Evolutionary conservation across 2,329 filamentous ascomycete species (phyloP), one percentile per base, ranked within the genome.

Genomic region (Corinectria fuckeliana): DNA sequence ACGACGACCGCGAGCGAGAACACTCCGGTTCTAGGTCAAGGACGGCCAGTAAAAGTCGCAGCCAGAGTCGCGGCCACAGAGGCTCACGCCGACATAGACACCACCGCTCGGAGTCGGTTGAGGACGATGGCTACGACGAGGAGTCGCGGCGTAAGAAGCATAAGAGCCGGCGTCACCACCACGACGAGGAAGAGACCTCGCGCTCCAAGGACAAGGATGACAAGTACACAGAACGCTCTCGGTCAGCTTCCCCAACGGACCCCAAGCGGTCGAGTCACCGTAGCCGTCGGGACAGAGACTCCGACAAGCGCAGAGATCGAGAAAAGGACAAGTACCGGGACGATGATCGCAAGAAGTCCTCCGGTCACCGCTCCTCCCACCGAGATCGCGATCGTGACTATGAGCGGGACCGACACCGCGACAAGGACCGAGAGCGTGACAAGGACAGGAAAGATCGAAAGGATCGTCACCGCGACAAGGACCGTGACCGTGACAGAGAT

Each of bases 161-260:
- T 65, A 79, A 73, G 65, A 78, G 76, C 74, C 75, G 78, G 57
- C 76, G 78, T 59, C 72, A 77, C 42, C 71, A 80, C 56, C 67
- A 77, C 65, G 77, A 77, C 14, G 81, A 83, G 47, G 82, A 83
- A 16, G 79, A 83, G 62, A 49, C 69, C n/a, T 69, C 72, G 38
- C 74, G 74, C 34, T 65, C 76, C 41, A 74, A 64, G 56, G 73
- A 77, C 32, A 74, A 64, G 55, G 74, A 77, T 64, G 76, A 80
- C 47, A 79, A 80, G 63, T 70, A 81, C 65, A 77, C 79, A 11
- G 83, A 87, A 47, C 82, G 84, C 50, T 87, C 88, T 0, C 82
- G 89, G 57, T 91, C 90, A 5, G 81, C 82, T 5, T 92, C 91
- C 2, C 85, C 84, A 1, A 85, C 86, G 11, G 81, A 83, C 9